Evolutionary conservation across 2,329 filamentous ascomycete genomes (phyloP).

Genomic region (Penicillium sp.): DNA sequence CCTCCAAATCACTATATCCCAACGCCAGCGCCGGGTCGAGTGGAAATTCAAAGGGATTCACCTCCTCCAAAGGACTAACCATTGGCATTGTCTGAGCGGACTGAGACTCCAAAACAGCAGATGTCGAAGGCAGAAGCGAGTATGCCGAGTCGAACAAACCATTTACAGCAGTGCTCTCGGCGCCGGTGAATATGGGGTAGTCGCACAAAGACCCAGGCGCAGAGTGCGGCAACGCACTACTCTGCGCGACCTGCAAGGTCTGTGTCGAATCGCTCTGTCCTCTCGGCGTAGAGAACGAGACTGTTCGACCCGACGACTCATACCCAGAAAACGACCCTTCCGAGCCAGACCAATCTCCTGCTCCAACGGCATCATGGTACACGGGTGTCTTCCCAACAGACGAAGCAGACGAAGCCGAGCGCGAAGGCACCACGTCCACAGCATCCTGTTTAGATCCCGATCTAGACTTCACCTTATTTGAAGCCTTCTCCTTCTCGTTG

Average conservation of each 20-base stretch:
- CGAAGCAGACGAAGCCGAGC: neutral
- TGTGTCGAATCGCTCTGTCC: neutral
- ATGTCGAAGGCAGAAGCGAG: constrained; percentile 12
- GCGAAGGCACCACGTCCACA: constrained; percentile 9
- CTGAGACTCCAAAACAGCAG: constrained; percentile 6
- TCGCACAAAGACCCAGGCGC: constrained; percentile 9
- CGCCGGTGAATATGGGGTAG: constrained; percentile 10
- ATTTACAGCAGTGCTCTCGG: neutral
- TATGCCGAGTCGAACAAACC: constrained; percentile 22
- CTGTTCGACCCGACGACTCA: neutral
- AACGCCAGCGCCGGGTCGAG: constrained; percentile 19
- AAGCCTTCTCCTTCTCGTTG: neutral
- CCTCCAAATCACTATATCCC: constrained; percentile 11
- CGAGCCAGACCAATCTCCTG: constrained; percentile 21
- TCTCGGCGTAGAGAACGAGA: neutral
- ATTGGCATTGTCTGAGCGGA: constrained; percentile 11
- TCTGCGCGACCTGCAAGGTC: neutral
- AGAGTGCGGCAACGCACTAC: constrained; percentile 5
- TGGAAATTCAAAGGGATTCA: constrained; percentile 24
- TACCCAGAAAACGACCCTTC: constrained; percentile 10
- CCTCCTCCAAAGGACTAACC: constrained; percentile 20
- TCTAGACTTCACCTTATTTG: constrained; percentile 4
- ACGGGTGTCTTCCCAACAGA: neutral
- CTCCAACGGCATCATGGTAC: constrained; percentile 6
- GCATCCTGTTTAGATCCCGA: constrained; percentile 19